phyloP scores from a whole-genome alignment of 371 early-diverging fungal species.

The Blastocladiella emersonii region DNA sequence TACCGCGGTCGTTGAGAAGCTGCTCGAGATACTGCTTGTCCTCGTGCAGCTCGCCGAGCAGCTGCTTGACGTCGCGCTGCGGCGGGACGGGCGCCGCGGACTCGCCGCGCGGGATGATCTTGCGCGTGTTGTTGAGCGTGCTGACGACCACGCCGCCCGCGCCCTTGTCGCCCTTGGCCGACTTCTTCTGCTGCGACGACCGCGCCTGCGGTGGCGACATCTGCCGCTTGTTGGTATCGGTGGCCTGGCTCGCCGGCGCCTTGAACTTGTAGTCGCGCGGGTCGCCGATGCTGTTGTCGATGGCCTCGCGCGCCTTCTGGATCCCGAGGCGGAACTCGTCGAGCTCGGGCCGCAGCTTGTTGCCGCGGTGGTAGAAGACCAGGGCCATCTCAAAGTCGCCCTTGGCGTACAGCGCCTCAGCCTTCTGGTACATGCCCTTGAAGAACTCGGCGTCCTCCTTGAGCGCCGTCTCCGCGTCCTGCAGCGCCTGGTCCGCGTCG shows the following conservation, averaged over 20 bases:
- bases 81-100: constrained; percentile 1
- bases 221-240: not conserved
- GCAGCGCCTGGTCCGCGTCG: constrained; percentile 16
- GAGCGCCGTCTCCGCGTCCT: constrained; percentile 26
- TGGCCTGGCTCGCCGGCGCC: constrained; percentile 4
- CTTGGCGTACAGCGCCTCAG: constrained; percentile 31
- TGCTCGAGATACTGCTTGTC: constrained; percentile 29
- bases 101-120: not conserved
- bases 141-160: not conserved
- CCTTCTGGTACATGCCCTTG: constrained; percentile 30
- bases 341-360: constrained; percentile 29
- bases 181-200: not conserved
- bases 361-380: constrained; percentile 33
- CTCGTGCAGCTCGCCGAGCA: constrained; percentile 32
- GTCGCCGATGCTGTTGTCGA: constrained; percentile 30
- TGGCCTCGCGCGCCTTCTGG: constrained; percentile 34
- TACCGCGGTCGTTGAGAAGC: constrained; percentile 13
- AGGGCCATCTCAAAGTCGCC: constrained; percentile 39
- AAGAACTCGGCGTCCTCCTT: constrained; percentile 23
- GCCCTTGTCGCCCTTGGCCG: not conserved
- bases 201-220: not conserved
- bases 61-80: constrained; percentile 12
- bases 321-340: constrained; percentile 32
- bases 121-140: not conserved
- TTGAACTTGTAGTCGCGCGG: constrained; percentile 7